Base-by-base conservation (phyloP, 805 yeast species). In the Sporopachydermia quercuum region DNA sequence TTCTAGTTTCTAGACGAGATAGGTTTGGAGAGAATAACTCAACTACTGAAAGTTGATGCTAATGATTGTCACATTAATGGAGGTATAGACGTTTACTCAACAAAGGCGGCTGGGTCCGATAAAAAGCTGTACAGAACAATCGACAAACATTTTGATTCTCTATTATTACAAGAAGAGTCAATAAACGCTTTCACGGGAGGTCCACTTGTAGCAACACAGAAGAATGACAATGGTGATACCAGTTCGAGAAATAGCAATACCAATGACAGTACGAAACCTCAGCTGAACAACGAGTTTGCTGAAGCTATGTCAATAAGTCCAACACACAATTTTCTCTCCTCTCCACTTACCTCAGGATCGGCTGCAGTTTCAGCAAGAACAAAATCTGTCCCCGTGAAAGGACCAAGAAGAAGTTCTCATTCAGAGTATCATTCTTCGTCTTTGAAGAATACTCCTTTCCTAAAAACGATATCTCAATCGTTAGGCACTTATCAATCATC, bases 61-160 rank as follows among this genome's bases (percentile, higher is more conserved):
- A 66, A 73, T 1, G 93, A 81, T 48, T 74, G 81, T 51, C 78
- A 70, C 48, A 75, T 91, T 34, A 71, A 73, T 41, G 97, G 96
- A 8, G 86, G 94, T 17, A 78, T 95, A 55, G 98, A 91, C 54
- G 68, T 91, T 38, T 91, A 85, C 53, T 83, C 97, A 1, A 91
- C 98, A 2, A 91, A 89, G 52, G 86, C 96, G 1, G 84, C 87
- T 16, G 84, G 91, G 1, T 70, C 89, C 1, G 98, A 91, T 58
- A 71, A 86, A 49, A 87, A 87, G 58, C 69, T 89, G 18, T 85
- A 82, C 64, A 84, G 85, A 57, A 76, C 87, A 0, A 76, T 91
- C 35, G 96, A 86, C 54, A 75, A 78, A 48, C 89, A 83, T 51
- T 67, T 84, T 42, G 81, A 78, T 44, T 56, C 67, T 5, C 56